Evolutionary conservation across 2,329 filamentous ascomycete species (phyloP).

Genomic region (Escovopsis weberi): DNA sequence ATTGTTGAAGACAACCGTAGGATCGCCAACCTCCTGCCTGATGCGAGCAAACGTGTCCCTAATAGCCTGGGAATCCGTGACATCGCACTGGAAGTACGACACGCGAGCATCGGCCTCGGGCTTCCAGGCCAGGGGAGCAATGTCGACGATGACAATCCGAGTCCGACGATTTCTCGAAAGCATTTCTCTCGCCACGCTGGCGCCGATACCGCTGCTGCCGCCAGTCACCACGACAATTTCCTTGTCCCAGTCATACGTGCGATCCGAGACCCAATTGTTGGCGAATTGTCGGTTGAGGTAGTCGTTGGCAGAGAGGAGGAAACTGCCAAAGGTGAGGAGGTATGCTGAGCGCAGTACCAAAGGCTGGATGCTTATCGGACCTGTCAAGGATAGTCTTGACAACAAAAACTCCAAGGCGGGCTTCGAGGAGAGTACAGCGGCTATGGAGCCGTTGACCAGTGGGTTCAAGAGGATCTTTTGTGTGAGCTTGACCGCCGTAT

Average conservation of each 20-base stretch:
- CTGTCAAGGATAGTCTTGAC: background rate
- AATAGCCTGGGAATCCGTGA: conserved; percentile 18
- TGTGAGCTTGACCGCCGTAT: conserved; percentile 8
- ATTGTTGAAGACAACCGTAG: conserved; percentile 23
- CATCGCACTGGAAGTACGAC: conserved; percentile 21
- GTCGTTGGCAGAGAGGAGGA: conserved; percentile 9
- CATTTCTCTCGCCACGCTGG: conserved; percentile 15
- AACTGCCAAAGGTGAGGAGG: conserved; percentile 4
- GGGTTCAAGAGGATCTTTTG: conserved; percentile 11
- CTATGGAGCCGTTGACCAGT: conserved; percentile 7
- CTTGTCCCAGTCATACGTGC: conserved; percentile 18
- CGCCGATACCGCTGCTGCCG: conserved; percentile 26
- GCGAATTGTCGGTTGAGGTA: conserved; percentile 11
- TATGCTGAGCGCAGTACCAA: conserved; percentile 1
- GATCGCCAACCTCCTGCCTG: conserved; percentile 19
- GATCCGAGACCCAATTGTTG: conserved; percentile 13
- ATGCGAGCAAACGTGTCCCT: conserved; percentile 15
- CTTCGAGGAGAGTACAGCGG: conserved; percentile 5
- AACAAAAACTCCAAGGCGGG: conserved; percentile 4
- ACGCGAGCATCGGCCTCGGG: conserved; percentile 8
- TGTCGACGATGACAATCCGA: conserved; percentile 20
- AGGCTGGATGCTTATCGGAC: background rate
- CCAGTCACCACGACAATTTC: conserved; percentile 26
- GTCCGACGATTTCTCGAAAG: conserved; percentile 12
- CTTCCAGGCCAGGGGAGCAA: conserved; percentile 16